Conservation (phyloP, 805 yeast genomes). For the Lipomyces orientalis region DNA sequence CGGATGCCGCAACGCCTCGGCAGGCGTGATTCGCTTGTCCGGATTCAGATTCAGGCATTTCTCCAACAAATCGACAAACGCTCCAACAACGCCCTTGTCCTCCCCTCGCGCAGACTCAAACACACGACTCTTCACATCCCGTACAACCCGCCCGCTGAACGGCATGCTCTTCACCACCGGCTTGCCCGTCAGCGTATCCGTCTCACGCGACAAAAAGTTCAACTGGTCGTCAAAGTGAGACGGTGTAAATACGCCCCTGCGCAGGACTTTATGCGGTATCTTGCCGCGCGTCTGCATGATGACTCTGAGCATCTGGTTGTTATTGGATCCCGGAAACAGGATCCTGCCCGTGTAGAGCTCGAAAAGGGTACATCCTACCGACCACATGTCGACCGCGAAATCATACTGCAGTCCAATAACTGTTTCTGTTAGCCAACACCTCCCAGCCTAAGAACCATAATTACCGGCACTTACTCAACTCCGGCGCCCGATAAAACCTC, state of each 20-base stretch:
- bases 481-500: conserved; percentile 80
- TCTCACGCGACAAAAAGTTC: conserved; percentile 39
- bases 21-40: conserved; percentile 68
- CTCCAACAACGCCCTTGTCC: conserved; percentile 20
- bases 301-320: conserved; percentile 62
- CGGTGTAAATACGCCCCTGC: conserved; percentile 40
- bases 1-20: conserved; percentile 65
- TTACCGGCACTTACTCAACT: conserved; percentile 47
- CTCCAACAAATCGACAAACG: conserved; percentile 44
- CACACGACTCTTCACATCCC: conserved; percentile 28
- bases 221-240: conserved; percentile 43
- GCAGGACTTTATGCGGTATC: conserved; percentile 42
- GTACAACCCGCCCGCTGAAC: conserved; percentile 21
- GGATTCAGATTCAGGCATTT: conserved; percentile 56
- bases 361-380: conserved; percentile 90
- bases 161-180: conserved; percentile 32
- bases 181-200: conserved; percentile 40
- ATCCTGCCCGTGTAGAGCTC: conserved; percentile 94
- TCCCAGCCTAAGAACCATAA: not conserved
- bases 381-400: conserved; percentile 86
- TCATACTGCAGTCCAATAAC: conserved; percentile 66
- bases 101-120: not conserved
- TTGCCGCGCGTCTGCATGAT: conserved; percentile 46
- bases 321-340: conserved; percentile 85
- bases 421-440: not conserved